A percentile compares a stretch with the other conserved stretches of the same genome.
These are phyloP conservation scores for Umbellularia californica DNA, from an alignment of 164 flowering plant species.

Conservation along the genomic window DNA sequence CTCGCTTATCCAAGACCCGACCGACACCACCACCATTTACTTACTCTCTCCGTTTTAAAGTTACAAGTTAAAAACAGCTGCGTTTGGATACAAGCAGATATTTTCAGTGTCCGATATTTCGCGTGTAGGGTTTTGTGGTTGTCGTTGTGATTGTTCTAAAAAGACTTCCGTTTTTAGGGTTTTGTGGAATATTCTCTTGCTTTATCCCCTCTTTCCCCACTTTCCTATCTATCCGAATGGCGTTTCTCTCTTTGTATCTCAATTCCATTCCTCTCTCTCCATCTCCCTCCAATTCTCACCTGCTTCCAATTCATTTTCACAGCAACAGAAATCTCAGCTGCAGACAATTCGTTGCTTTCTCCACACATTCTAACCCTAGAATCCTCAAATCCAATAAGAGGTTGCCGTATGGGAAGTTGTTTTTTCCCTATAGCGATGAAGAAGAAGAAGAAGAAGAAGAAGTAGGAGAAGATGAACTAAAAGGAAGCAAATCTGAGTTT, in stretches of 20 bases:
- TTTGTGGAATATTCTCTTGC: not conserved
- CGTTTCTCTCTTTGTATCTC: constrained; percentile 14
- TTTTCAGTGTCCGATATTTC: too few species aligned
- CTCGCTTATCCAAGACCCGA: too few species aligned
- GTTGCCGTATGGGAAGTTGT: constrained; percentile 40
- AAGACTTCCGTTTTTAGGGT: not conserved
- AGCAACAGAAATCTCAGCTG: not conserved
- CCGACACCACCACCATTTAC: too few species aligned
- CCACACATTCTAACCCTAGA: constrained; percentile 67
- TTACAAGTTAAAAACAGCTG: too few species aligned
- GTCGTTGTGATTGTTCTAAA: too few species aligned
- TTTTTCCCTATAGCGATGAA: constrained; percentile 32
- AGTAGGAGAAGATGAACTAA: constrained; percentile 15
- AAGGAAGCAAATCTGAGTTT: constrained; percentile 22
- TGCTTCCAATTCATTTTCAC: not conserved
- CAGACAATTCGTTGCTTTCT: constrained; percentile 30
- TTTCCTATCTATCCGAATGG: constrained; percentile 11
- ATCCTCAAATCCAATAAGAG: constrained; percentile 62
- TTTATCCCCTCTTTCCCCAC: not conserved
- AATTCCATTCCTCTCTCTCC: constrained; percentile 7
- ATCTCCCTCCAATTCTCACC: constrained; percentile 1
- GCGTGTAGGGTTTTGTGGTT: too few species aligned
- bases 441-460: constrained; percentile 24
- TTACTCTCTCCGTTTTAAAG: too few species aligned
- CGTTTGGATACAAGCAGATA: too few species aligned